These are phyloP conservation scores for Ophiostoma novo-ulmi DNA, from an alignment of 2,329 filamentous ascomycete genomes.

Conservation along the genomic window DNA sequence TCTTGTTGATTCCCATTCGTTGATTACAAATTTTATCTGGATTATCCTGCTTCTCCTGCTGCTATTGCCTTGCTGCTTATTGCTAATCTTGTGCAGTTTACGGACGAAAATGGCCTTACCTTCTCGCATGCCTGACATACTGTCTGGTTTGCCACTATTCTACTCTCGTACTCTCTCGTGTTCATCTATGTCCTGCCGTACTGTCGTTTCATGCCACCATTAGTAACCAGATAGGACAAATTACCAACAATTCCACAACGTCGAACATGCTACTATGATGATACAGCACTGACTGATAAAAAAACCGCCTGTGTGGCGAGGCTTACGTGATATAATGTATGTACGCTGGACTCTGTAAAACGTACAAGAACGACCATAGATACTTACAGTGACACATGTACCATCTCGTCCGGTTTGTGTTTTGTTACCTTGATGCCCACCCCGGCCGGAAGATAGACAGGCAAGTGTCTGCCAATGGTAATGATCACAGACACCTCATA, in stretches of 20 bases:
- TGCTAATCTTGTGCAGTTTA: background rate
- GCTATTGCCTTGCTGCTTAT: background rate
- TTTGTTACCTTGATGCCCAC: background rate
- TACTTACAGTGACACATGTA: no score
- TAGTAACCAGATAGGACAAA: background rate
- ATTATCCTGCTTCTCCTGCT: background rate
- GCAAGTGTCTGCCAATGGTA: no score
- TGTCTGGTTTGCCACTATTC: background rate
- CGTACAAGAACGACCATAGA: no score
- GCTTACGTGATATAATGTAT: no score
- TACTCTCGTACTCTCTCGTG: background rate
- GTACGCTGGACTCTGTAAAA: no score
- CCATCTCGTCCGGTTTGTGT: no score
- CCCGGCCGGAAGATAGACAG: no score
- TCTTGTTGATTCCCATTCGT: conserved; percentile 18
- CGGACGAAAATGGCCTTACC: background rate
- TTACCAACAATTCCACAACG: background rate
- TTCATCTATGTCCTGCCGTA: background rate
- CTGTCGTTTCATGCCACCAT: background rate
- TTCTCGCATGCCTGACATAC: background rate
- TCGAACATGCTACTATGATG: background rate
- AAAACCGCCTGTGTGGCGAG: no score
- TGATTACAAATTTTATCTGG: background rate
- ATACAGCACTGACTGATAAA: no score
- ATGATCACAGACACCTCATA: no score